Evolutionary conservation across 345 rosid species (phyloP), one percentile per base, ranked within the genome.

Genomic region (Hypericum perforatum): DNA sequence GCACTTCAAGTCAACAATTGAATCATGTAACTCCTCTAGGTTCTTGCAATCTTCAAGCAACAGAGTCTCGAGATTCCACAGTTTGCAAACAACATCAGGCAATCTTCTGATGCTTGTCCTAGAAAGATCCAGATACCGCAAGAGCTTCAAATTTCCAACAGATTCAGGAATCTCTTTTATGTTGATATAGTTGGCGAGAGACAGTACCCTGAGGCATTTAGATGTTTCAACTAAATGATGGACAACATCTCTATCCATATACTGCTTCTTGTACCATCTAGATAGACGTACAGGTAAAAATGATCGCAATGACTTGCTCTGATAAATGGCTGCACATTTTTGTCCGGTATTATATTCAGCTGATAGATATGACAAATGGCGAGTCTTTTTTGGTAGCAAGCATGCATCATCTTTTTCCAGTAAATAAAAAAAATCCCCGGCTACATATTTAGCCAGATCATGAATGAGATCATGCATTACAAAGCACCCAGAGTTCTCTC

Each of bases 381-480:
- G 61, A 63, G 61, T 58, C 55, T 54, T 63, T 8, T 63, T 52
- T 5, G 22, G 16, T 16, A 63, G 48, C 16, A 14, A 40, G 37
- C 51, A 47, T 14, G 14, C 14, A 6, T 40, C 11, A 13, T 41
- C 50, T 36, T 48, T 58, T 10, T 39, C 63, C 16, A 45, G 15
- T 3, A 8, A 36, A 46, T 38, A 50, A 14, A 16, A 54, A 39
- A 43, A 43, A 11, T 55, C 65, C 16, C 70, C 65, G 5, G 65
- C 48, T 39, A 60, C 57, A 43, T 29, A 45, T 29, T 12, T 36
- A 32, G 62, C 65, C 46, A 60, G 46, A 40, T 60, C 65, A 44
- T 66, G 39, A 7, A 50, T 39, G 39, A 66, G 58, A 39, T 54
- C 53, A 37, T 60, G 65, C 70, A 66, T 55, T 3, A 13, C 7